Base-by-base conservation (phyloP, 106 monocot species). In the Dendrobium chrysotoxum region DNA sequence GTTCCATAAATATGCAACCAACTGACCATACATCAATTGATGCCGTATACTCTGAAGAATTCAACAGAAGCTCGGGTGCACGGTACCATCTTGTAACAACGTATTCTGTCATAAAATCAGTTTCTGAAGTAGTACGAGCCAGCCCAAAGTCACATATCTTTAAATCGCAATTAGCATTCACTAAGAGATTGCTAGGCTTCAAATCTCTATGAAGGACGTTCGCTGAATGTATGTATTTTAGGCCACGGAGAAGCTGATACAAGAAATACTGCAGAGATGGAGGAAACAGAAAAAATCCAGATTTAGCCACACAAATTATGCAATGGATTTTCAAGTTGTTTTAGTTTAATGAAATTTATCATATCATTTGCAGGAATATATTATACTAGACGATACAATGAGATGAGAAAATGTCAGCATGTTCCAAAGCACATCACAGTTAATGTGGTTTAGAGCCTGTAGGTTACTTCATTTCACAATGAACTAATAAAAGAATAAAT, bases 31-130 rank as follows among this genome's bases (percentile, higher is more conserved):
- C 92, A 92, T 97, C 97, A 85, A 97, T 94, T 78, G 97, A 89
- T 38, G 97, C 84, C 26, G 92, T 94, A 85, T 97, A 97, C 72
- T 97, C 94, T 55, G 97, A 94, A 75, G 94, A 92, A 85, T 97
- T 97, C 66, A 97, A 76, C 50, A 97, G 78, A 46, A 97, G 79
- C 55, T 97, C 97, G 39, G 97, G 97, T 77, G 97, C 94, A 77
- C 97, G 85, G 46, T 97, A 97, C 97, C 97, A 97, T 85, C 97
- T 88, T 65, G 97, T 97, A 58, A 94, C 97, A 82, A 94, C 97
- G 81, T 97, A 94, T 35, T 97, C 97, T 16, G 97, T 97, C 97
- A 97, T 97, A 84, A 97, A 97, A 88, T 94, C 97, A n/a, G 97
- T 92, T 85, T 96, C 96, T 41, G 96, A 88, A 25, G 97, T 97